Evolutionary conservation across 1,284 basidiomycete genomes (phyloP), one percentile per base, ranked within the genome.

Genomic region (Fomitopsis palustris): DNA sequence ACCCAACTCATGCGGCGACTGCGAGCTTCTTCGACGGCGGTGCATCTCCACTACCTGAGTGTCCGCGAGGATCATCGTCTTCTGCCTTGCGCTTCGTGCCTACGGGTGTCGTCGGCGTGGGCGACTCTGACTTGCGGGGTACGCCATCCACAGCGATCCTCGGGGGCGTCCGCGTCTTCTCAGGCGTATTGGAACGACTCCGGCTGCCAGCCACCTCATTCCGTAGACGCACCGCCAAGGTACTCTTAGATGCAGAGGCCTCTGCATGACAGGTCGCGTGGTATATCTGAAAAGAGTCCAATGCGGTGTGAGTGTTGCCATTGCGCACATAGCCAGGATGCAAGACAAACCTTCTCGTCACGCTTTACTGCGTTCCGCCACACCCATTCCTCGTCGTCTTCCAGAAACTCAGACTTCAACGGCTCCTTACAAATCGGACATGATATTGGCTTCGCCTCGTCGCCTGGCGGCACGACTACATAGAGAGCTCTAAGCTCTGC

Each of bases 301-400:
- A 37, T 2, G 41, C 52, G n/a, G n/a, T n/a, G 57, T 61, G 8
- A 56, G 59, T 64, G 12, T 5, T 14, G 21, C 25, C 14, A 17
- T 16, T 25, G 17, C 14, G 55, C 27, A 17, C 45, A 41, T 14
- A 3, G 17, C 12, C 51, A 37, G 7, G 9, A 35, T 41, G 21
- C 9, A 23, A 27, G 43, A 78, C 90, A 62, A 74, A 94, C 93
- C 78, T 83, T 84, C 57, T 90, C 90, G 62, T 95, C 91, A 59
- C 89, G 87, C 71, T 83, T 84, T 25, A 95, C 79, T 0, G 96
- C 95, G 71, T 99, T 98, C 68, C 83, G 84, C 94, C 95, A 99
- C 19, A 98, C 90, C 96, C 96, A 99, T 67, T 98, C 97, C 77
- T 99, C 97, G 63, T 97, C 95, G 57, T 98, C 96, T 71, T 99